phyloP scores from a whole-genome alignment of 75 land plant genomes.

The Gnetum montanum region DNA sequence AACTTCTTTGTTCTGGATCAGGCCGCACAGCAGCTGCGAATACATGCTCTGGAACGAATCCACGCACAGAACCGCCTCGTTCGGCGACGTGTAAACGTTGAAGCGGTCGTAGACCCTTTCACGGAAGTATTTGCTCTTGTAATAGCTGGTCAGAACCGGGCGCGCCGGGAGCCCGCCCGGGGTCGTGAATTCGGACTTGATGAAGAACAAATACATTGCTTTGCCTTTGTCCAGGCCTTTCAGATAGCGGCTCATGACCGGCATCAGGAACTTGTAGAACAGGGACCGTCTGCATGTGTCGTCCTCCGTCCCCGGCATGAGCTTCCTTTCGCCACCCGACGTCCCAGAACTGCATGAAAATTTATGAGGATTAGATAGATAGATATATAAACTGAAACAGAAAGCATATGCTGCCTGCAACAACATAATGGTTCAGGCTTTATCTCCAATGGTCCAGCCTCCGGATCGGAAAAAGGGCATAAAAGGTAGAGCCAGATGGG shows the following conservation, averaged over 20 bases:
- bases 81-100: conserved; percentile 22
- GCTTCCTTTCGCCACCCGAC: conserved; percentile 77
- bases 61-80: conserved; percentile 19
- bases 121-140: conserved; percentile 21
- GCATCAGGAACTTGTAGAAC: conserved; percentile 75
- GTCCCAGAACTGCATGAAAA: conserved; percentile 85
- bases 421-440: too few relatives aligned
- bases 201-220: conserved; percentile 25
- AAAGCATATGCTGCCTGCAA: background rate
- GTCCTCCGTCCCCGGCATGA: conserved; percentile 75
- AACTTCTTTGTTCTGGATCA: conserved; percentile 15
- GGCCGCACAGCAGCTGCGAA: conserved; percentile 34
- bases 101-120: conserved; percentile 21
- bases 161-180: conserved; percentile 24
- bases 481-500: background rate
- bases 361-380: conserved; percentile 14
- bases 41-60: conserved; percentile 36
- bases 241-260: conserved; percentile 58
- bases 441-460: too few relatives aligned
- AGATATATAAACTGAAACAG: background rate
- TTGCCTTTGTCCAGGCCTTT: conserved; percentile 25
- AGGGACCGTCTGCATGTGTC: conserved; percentile 53
- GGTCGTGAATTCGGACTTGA: conserved; percentile 23
- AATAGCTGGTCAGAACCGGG: conserved; percentile 29
- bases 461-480: too few relatives aligned